Conservation (phyloP, 192 early-diverging fungal genomes). For the Ambispora gerdemannii region DNA sequence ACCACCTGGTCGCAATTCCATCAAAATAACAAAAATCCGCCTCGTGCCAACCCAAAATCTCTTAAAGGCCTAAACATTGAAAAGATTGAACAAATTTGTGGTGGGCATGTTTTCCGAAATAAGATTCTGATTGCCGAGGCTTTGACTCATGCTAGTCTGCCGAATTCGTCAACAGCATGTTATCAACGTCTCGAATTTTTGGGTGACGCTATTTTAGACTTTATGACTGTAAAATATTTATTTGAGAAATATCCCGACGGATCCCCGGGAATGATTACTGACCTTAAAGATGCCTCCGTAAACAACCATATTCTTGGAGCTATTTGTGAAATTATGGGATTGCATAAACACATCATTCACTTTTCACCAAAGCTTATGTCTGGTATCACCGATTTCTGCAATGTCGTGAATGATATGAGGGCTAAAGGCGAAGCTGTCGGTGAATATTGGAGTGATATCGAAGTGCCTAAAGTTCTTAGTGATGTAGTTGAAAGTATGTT, state of each 20-base stretch:
- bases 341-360: conserved; percentile 69
- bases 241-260: conserved; percentile 65
- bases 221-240: conserved; percentile 69
- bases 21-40: conserved; percentile 28
- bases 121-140: conserved; percentile 69
- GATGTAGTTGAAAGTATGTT: conserved; percentile 88
- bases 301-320: conserved; percentile 83
- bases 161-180: conserved; percentile 54
- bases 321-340: conserved; percentile 57
- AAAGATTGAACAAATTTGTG: conserved; percentile 37
- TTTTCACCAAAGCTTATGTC: conserved; percentile 51
- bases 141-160: conserved; percentile 77
- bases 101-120: conserved; percentile 70
- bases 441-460: conserved; percentile 77
- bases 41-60: conserved; percentile 29
- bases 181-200: conserved; percentile 92
- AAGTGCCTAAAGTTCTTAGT: conserved; percentile 83
- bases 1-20: conserved; percentile 49
- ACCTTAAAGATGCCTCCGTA: conserved; percentile 81
- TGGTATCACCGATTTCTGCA: conserved; percentile 56
- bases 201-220: conserved; percentile 82
- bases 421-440: conserved; percentile 37
- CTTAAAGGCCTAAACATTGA: conserved; percentile 8
- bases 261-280: conserved; percentile 73
- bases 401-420: conserved; percentile 46